Evolutionary conservation across 2,329 filamentous ascomycete species (phyloP), one percentile per base, ranked within the genome.

Genomic region (Ophiocordyceps robertsii): DNA sequence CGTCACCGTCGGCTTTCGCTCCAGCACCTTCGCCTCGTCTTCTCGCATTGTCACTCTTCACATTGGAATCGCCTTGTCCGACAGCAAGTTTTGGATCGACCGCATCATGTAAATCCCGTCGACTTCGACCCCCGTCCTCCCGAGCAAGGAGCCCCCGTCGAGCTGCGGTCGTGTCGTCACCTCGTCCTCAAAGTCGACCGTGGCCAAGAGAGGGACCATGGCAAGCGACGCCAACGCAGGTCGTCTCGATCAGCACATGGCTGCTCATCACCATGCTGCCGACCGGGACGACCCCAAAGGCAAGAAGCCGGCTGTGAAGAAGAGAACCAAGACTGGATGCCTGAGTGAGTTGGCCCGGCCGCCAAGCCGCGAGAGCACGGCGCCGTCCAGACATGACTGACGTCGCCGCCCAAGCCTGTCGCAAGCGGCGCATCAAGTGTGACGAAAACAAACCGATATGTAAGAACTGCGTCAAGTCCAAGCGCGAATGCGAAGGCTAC

Each of bases 381-480:
- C n/a, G 3, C 6, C 19, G 16, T 27, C 24, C 24, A 36, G n/a
- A 16, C 17, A 5, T 13, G 19, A 29, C 32, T 41, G 9, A 41
- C 31, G 38, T 24, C 43, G 47, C 29, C 46, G 44, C 39, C 46
- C 38, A 57, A 89, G 84, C 92, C 44, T 98, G 92, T 64, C 83
- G 92, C 49, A 90, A 85, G 64, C 82, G 92, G 42, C 84, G 92
- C 48, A 96, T 98, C 63, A 98, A 96, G 64, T 98, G 92, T 61
- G 92, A 92, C 47, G 92, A 96, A 60, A 85, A 87, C 54, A 76
- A 82, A 40, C 86, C 86, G 24, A 82, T 74, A 27, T 92, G 86
- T 63, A 79, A 73, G 55, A 93, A 93, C 56, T 93, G 86, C 63
- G 78, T 84, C 65, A 92, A 90, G 56, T 90, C 84, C 16, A 90